Evolutionary conservation across 2,329 filamentous ascomycete genomes (phyloP).

Genomic region (Colletotrichum horii): DNA sequence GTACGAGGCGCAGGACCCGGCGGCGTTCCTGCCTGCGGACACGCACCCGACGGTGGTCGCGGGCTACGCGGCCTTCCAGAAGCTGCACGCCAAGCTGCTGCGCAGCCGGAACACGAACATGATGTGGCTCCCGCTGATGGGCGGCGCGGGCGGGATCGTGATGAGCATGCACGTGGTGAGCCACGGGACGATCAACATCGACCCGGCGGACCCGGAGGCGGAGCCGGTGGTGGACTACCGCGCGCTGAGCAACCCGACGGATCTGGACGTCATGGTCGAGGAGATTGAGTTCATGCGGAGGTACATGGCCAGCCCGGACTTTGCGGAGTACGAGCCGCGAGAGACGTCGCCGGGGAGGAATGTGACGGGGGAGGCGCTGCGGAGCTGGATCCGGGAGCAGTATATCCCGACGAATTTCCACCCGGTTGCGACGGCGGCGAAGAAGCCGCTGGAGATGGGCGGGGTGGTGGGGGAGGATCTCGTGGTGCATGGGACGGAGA

Average conservation of each 20-base stretch:
- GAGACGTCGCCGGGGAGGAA: constrained; percentile 22
- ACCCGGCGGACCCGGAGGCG: constrained; percentile 22
- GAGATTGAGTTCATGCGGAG: constrained; percentile 29
- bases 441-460: constrained; percentile 24
- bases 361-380: constrained; percentile 15
- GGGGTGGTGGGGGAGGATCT: constrained; percentile 24
- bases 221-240: constrained; percentile 30
- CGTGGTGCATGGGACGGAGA: constrained; percentile 21
- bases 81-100: constrained; percentile 18
- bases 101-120: constrained; percentile 21
- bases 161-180: constrained; percentile 27
- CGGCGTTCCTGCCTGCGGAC: constrained; percentile 20
- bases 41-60: constrained; percentile 23
- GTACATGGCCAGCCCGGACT: constrained; percentile 22
- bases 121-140: not conserved
- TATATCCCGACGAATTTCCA: constrained; percentile 25
- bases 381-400: constrained; percentile 8
- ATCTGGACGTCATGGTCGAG: constrained; percentile 27
- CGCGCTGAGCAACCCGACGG: constrained; percentile 27
- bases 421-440: constrained; percentile 25
- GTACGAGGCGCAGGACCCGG: constrained; percentile 22
- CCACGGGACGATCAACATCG: constrained; percentile 25
- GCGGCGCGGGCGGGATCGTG: constrained; percentile 23
- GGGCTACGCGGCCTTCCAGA: constrained; percentile 46
- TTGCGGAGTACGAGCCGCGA: constrained; percentile 20